Evolutionary conservation across 768 basidiomycete genomes (phyloP).

Genomic region (Macrolepiota fuliginosa): DNA sequence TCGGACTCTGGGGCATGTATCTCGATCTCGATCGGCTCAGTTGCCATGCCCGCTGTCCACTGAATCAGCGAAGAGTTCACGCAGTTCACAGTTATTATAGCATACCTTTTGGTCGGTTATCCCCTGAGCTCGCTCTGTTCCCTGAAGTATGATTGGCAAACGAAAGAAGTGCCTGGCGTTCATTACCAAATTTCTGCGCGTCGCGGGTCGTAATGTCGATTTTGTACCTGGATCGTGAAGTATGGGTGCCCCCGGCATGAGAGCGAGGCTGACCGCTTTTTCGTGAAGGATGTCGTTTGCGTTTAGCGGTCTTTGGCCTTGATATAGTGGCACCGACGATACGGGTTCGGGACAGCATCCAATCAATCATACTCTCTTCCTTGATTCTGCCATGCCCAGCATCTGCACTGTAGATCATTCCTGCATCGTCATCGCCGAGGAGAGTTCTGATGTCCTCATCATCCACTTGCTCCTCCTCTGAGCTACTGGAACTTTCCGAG

Average conservation of each 20-base stretch:
- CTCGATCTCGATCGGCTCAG: constrained; percentile 8
- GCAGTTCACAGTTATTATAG: not conserved
- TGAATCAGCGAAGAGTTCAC: not conserved
- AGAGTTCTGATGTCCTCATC: constrained; percentile 7
- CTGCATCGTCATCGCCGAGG: constrained; percentile 5
- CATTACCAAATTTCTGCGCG: constrained; percentile 27
- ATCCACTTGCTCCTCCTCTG: constrained; percentile 14
- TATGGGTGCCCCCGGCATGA: not conserved
- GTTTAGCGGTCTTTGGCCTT: not conserved
- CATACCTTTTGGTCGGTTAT: constrained; percentile 3
- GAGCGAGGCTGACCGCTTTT: constrained; percentile 17
- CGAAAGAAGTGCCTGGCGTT: constrained; percentile 38
- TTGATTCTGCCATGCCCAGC: constrained; percentile 24
- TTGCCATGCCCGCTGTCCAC: not conserved
- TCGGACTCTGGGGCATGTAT: not conserved
- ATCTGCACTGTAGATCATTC: constrained; percentile 2
- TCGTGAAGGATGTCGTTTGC: constrained; percentile 4
- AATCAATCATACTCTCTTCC: constrained; percentile 59
- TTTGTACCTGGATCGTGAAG: constrained; percentile 19
- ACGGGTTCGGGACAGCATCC: constrained; percentile 57
- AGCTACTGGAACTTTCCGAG: constrained; percentile 4
- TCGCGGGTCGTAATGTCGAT: constrained; percentile 38
- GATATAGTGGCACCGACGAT: constrained; percentile 20
- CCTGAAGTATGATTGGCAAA: constrained; percentile 22
- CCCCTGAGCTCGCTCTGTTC: not conserved